Base-by-base conservation (phyloP, 2,329 filamentous ascomycete species). In the Calonectria ilicicola region DNA sequence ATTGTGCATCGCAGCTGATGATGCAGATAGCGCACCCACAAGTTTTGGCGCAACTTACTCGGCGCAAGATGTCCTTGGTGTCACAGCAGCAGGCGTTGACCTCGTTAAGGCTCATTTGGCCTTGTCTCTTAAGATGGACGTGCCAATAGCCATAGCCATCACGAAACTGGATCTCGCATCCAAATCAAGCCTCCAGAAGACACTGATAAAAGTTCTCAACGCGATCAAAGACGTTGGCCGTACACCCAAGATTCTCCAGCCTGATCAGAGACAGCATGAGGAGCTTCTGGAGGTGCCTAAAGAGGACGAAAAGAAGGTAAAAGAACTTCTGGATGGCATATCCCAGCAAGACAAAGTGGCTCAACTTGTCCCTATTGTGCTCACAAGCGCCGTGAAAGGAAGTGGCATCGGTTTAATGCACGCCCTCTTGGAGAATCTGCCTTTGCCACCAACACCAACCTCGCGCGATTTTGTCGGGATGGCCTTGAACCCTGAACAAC, bases 161-260 rank as follows among this genome's bases (percentile, higher is more conserved):
- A 98, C 97, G 1, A 99, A 98, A 81, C 89, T 97, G 73, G 97
- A 99, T 78, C 83, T 98, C 51, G 95, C 95, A 19, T 96, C 93
- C 17, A 95, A 93, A 75, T 83, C 86, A 14, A 92, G 92, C 12
- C 82, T 98, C 10, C 91, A 92, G 69, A 90, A 90, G 64, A 95
- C 91, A 0, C 86, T 98, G 72, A 90, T 89, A 19, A 94, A 92
- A 77, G 86, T 98, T 2, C 86, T 98, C 38, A 93, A 95, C 0
- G 89, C 91, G 2, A 87, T 98, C 63, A 98, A 98, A 84, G 88
- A 90, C 19, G 90, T 91, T 29, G 93, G 94, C 4, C 91, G 94
- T 71, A 90, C 89, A 63, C 96, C 96, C 0, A 91, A 91, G 68
- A 92, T 98, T 70, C 83, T 98, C n/a, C 87, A 88, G 42, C 87